Evolutionary conservation across 1,139 yeast genomes (phyloP).

Genomic region (Lodderomyces beijingensis): DNA sequence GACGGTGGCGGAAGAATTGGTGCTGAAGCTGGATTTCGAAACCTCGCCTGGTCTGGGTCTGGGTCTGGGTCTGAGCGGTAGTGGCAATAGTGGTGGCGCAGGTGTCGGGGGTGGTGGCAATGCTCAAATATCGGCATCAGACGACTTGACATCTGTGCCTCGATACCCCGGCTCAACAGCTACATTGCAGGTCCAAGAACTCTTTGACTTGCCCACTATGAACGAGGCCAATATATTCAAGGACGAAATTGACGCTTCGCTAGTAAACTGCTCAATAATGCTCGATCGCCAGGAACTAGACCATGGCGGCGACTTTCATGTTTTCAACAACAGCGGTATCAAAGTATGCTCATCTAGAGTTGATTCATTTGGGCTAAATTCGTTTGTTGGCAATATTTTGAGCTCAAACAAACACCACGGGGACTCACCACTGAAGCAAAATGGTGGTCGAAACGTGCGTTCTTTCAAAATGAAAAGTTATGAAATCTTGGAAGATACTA

Average conservation of each 20-base stretch:
- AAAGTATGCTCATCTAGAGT: slow-evolving; percentile 17
- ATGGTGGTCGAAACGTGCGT: slow-evolving; percentile 5
- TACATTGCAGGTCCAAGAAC: slow-evolving; percentile 13
- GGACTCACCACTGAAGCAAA: slow-evolving; percentile 3
- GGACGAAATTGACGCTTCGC: slow-evolving; percentile 18
- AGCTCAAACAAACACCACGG: slow-evolving; percentile 1
- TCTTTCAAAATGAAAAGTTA: slow-evolving; percentile 40
- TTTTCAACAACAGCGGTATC: slow-evolving; percentile 26
- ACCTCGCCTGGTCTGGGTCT: background rate
- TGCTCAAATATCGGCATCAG: too few species aligned
- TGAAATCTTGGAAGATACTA: slow-evolving; percentile 69
- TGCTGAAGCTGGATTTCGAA: background rate
- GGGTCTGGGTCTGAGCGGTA: too few species aligned
- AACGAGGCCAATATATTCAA: slow-evolving; percentile 24
- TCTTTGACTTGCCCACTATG: slow-evolving; percentile 37
- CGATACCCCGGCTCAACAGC: background rate
- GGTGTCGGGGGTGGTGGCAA: too few species aligned
- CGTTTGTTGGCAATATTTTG: slow-evolving; percentile 8
- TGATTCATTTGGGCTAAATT: slow-evolving; percentile 16
- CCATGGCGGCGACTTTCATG: slow-evolving; percentile 31
- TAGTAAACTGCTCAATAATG: slow-evolving; percentile 25
- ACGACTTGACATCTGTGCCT: background rate
- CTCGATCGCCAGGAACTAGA: slow-evolving; percentile 33
- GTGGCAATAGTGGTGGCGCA: too few species aligned
- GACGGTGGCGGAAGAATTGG: slow-evolving; percentile 20